These are phyloP conservation scores for Candida mattraensis DNA, from an alignment of 805 yeast genomes.

Conservation along the genomic window DNA sequence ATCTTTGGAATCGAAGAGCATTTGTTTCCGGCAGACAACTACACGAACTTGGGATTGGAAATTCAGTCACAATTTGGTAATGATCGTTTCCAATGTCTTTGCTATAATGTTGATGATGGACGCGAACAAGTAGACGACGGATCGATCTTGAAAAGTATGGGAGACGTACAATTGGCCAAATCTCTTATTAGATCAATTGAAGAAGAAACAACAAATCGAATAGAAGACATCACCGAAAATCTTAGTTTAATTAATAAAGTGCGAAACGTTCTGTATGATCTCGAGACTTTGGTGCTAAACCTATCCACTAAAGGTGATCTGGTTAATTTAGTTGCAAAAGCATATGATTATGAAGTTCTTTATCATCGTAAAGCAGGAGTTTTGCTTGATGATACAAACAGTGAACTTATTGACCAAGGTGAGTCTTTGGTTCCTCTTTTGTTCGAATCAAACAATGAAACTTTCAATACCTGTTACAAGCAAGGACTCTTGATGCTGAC, in stretches of 20 bases:
- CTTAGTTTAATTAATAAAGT: constrained; percentile 23
- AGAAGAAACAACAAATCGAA: constrained; percentile 18
- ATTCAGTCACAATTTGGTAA: constrained; percentile 12
- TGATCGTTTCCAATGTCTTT: constrained; percentile 18
- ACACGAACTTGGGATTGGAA: constrained; percentile 18
- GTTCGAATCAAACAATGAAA: constrained; percentile 19
- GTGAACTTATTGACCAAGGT: constrained; percentile 8
- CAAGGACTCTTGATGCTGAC: constrained; percentile 20
- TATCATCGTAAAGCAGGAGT: constrained; percentile 20
- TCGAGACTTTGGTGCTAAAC: constrained; percentile 8
- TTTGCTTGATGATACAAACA: constrained; percentile 20
- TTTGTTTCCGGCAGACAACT: constrained; percentile 16
- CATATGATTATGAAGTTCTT: constrained; percentile 19
- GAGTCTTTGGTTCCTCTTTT: constrained; percentile 16
- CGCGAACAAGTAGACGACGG: background rate
- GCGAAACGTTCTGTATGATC: constrained; percentile 16
- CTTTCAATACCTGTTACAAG: constrained; percentile 21
- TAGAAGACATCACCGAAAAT: constrained; percentile 20
- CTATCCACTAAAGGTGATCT: constrained; percentile 13
- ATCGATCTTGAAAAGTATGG: constrained; percentile 12
- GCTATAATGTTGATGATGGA: constrained; percentile 2
- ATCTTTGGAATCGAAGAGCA: constrained; percentile 27
- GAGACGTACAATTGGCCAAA: constrained; percentile 13
- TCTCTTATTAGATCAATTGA: constrained; percentile 19
- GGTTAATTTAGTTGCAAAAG: constrained; percentile 8